phyloP scores from a whole-genome alignment of 208 protist species.

The Polymyxa betae region DNA sequence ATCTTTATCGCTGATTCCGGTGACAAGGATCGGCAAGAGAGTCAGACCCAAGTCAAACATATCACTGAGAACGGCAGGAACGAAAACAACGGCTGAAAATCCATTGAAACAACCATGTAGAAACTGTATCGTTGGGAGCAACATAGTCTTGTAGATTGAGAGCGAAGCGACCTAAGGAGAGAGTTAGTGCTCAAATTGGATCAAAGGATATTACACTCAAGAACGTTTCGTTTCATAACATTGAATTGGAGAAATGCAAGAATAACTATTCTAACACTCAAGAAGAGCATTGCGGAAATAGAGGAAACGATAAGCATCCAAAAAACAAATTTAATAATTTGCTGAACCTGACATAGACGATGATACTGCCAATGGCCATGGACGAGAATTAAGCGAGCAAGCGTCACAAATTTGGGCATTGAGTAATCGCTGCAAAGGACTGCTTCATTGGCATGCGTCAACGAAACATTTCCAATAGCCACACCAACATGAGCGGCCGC shows the following conservation, averaged over 20 bases:
- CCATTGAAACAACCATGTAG: constrained; percentile 17
- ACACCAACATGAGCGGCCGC: background rate
- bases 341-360: constrained; percentile 22
- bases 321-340: background rate
- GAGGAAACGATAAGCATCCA: too few relatives aligned
- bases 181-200: too few relatives aligned
- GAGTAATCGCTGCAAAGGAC: constrained; percentile 7
- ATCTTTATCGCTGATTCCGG: background rate
- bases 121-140: background rate
- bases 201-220: too few relatives aligned
- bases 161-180: too few relatives aligned
- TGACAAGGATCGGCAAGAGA: background rate
- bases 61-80: background rate
- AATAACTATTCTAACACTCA: too few relatives aligned
- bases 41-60: constrained; percentile 41
- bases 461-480: background rate
- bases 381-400: constrained; percentile 3
- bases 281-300: too few relatives aligned
- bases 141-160: constrained; percentile 9
- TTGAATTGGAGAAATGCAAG: too few relatives aligned
- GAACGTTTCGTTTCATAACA: too few relatives aligned
- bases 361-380: constrained; percentile 55
- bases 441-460: constrained; percentile 30
- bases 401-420: constrained; percentile 1
- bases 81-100: background rate